These are phyloP conservation scores for Monosporozyma aerobia DNA, from an alignment of 805 yeast genomes.

Conservation along the genomic window DNA sequence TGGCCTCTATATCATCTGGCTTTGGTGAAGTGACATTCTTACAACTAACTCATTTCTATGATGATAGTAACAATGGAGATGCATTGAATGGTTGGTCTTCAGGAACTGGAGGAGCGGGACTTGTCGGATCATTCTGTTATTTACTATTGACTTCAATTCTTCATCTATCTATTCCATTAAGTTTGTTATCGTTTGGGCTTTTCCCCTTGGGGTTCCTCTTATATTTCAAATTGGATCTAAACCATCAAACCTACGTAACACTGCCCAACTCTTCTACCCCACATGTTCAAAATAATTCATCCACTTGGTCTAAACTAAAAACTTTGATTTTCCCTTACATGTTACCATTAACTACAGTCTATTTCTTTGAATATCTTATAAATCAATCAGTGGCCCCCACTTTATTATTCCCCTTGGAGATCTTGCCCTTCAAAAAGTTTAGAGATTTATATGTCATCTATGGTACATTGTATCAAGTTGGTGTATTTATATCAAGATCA, in stretches of 20 bases:
- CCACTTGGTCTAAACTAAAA: slow-evolving; percentile 18
- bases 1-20: slow-evolving; percentile 83
- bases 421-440: slow-evolving; percentile 40
- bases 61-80: slow-evolving; percentile 20
- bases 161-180: slow-evolving; percentile 41
- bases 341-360: slow-evolving; percentile 78
- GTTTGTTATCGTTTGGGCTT: slow-evolving; percentile 50
- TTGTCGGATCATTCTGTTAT: slow-evolving; percentile 68
- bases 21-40: slow-evolving; percentile 85
- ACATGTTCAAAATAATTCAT: neutral
- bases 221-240: slow-evolving; percentile 23
- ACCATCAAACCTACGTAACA: neutral
- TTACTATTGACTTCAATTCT: slow-evolving; percentile 65
- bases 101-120: slow-evolving; percentile 95
- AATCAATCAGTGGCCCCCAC: slow-evolving; percentile 93
- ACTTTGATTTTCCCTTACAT: slow-evolving; percentile 57
- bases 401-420: slow-evolving; percentile 59
- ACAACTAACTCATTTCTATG: slow-evolving; percentile 74
- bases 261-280: neutral
- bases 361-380: slow-evolving; percentile 76
- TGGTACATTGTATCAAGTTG: slow-evolving; percentile 82
- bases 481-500: slow-evolving; percentile 86
- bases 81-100: slow-evolving; percentile 81
- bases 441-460: slow-evolving; percentile 88
- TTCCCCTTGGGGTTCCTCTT: slow-evolving; percentile 45